Base-by-base conservation (phyloP, 345 rosid genomes). In the Salix arbutifolia region DNA sequence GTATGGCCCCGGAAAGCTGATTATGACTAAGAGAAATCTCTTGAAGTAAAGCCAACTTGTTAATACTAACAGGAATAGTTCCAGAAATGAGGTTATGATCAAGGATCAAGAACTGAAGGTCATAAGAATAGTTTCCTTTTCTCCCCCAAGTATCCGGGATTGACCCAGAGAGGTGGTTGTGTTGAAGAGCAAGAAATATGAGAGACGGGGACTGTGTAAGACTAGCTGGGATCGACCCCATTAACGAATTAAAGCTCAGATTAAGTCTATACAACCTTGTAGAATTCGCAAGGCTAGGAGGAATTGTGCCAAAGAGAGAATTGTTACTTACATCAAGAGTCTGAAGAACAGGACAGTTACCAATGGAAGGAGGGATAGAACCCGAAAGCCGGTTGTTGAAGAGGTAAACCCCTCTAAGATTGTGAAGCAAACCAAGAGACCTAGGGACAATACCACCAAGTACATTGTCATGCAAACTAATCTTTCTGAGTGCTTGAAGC, bases 331-430 rank as follows among this genome's bases (percentile, higher is more conserved):
- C 16, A 44, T 81, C 84, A 69, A 81, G 73, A 65, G 69, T 44
- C 58, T 65, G 84, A 65, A 81, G 84, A 30, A 33, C 7, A n/a
- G 60, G 65, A 33, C 76, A 81, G 26, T 73, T 70, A 73, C 81
- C 84, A 28, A 81, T 50, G 6, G 81, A 74, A 70, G 81, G 72
- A 70, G 81, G 81, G 48, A 81, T 70, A 50, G 93, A 89, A 76
- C 98, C 99, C 0, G 94, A 83, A 84, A 96, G 92, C 68, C 84
- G 86, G 78, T 96, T 96, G 87, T 96, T 96, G 89, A 96, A 96
- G 71, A 96, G 93, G 81, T 91, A 83, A 66, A 96, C 85, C 1
- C 97, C 99, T 75, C 93, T 85, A 69, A 96, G 94, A 79, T 86
- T 75, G 19, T 80, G 86, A 62, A 96, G 96, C 70, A 76, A 90